Base-by-base conservation (phyloP, 1,139 yeast species). In the Zygotorulaspora mrakii region DNA sequence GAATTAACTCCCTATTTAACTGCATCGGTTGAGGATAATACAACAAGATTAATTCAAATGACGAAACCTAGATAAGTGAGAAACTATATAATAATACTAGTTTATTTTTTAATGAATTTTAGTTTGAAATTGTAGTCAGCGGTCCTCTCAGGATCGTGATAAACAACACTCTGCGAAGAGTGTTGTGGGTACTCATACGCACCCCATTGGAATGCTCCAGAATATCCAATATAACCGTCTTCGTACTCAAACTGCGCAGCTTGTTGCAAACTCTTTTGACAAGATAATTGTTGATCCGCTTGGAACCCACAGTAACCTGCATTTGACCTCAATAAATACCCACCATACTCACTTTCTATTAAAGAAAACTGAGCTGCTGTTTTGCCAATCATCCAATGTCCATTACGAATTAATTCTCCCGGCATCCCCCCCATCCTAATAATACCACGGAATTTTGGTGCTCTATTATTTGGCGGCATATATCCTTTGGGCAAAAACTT, bases 321-420 rank as follows among this genome's bases (percentile, higher is more conserved):
- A 26, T 86, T 76, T 1, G 91, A 74, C 40, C 70, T 70, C 24
- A 86, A 56, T 42, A 77, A 74, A 53, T 77, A 73, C n/a, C 89
- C 89, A 3, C 94, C 94, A 61, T 77, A 80, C 24, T 76, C 74
- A 26, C 81, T 76, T 39, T 77, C 66, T 12, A 70, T 53, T 14
- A 77, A 52, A 13, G 71, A 69, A 64, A 72, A 87, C 2, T 83
- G 79, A 2, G 96, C 97, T 64, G 96, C 89, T 1, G 95, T 79
- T 1, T 96, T 96, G 25, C 77, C 71, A 5, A 73, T 64, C 64
- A 82, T 86, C 89, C 94, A 88, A 52, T 78, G 76, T 4, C 97
- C 97, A 55, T 78, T 84, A 46, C 83, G 76, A 53, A 88, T 89
- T 42, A 89, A 67, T 65, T 96, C 87, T 2, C 57, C 57, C 2